Evolutionary conservation across 331 rosid species (phyloP), one percentile per base, ranked within the genome.

Genomic region (Erythrophleum ivorense): DNA sequence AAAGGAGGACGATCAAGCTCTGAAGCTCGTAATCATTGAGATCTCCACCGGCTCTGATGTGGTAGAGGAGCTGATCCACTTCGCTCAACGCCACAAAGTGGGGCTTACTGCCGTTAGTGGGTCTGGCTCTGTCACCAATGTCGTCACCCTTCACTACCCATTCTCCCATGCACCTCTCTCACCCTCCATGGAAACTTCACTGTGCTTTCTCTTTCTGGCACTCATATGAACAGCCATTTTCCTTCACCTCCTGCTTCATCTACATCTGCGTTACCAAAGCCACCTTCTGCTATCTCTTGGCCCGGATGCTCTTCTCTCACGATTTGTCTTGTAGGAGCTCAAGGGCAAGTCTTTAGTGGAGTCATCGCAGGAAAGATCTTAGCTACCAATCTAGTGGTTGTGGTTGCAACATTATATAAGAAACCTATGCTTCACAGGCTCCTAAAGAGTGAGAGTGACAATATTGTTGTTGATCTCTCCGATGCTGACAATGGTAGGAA

Each of bases 331-430:
- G 79, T 81, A 0, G 90, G 89, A 0, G 12, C 78, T 0, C 84
- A 83, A 21, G 94, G 87, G 11, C 84, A 88, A 11, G 76, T 90
- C 3, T 89, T 79, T 12, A 97, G 94, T 1, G 97, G 97, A 4
- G 75, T 86, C 0, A 78, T 94, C 1, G 92, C 86, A 2, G 91
- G 90, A n/a, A 70, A 68, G 53, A 75, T 92, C 1, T 9, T 82
- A 0, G 88, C 95, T 12, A 89, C 90, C 9, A 73, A 86, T 18
- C 33, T 54, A 0, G 88, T 94, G 0, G 45, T 65, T 4, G 86
- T 92, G 3, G 81, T 80, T 9, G 91, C 81, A 0, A 49, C 86
- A 9, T 62, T 86, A 0, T 79, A 83, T 15, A 38, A 57, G 60
- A 87, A 75, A n/a, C 88, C 85, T 1, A 19, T 38, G 46, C 73